Evolutionary conservation across 148 eudicot species (phyloP).

Genomic region (Salicornia ramosissima): DNA sequence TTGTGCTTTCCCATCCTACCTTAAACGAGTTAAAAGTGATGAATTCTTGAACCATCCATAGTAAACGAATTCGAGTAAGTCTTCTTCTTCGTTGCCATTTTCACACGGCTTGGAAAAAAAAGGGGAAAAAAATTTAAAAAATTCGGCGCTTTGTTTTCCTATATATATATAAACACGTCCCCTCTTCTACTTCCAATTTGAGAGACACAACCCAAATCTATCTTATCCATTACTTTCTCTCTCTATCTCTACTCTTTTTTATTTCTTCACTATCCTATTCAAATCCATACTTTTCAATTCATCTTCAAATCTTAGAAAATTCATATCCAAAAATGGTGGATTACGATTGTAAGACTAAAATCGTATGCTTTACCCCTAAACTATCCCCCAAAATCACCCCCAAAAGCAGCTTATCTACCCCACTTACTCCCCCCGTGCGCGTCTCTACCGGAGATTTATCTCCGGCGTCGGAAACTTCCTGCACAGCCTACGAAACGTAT

Average conservation of each 20-base stretch:
- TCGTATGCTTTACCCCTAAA: constrained; percentile 30
- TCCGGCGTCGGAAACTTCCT: constrained; percentile 48
- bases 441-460: constrained; percentile 27
- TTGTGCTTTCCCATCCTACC: no score
- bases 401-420: constrained; percentile 34
- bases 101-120: no score
- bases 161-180: constrained; percentile 11
- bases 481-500: constrained; percentile 57
- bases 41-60: no score
- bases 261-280: no score
- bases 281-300: background rate
- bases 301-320: constrained; percentile 2
- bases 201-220: background rate
- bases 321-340: constrained; percentile 45
- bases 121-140: background rate
- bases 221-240: constrained; percentile 7
- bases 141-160: background rate
- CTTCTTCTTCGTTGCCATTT: no score
- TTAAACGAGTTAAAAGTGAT: no score
- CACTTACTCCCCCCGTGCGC: constrained; percentile 18
- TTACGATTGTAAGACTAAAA: constrained; percentile 55
- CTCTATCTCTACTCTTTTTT: background rate
- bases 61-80: no score
- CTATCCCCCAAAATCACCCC: constrained; percentile 29
- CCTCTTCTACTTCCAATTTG: background rate